phyloP scores from a whole-genome alignment of 176 grass and related monocot species.

The Zoysia japonica region DNA sequence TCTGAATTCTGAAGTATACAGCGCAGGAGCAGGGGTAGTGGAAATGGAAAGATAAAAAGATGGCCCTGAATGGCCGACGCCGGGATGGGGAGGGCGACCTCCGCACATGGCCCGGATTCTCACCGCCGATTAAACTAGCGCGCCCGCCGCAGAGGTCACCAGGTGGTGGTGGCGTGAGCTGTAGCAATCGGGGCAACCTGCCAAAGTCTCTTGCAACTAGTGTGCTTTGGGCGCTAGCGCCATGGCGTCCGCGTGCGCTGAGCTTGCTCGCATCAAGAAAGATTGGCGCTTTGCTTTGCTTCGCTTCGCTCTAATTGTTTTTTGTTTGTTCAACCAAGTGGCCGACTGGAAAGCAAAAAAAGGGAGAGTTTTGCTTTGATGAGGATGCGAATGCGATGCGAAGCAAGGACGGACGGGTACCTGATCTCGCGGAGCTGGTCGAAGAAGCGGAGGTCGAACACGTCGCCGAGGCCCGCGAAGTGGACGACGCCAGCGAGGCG shows the following conservation, averaged over 20 bases:
- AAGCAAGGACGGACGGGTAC: slow-evolving; percentile 41
- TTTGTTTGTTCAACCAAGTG: background rate
- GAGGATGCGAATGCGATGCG: background rate
- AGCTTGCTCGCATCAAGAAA: slow-evolving; percentile 35
- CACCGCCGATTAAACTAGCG: slow-evolving; percentile 47
- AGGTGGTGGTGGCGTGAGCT: slow-evolving; percentile 48
- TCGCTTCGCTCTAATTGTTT: background rate
- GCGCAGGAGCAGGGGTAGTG: background rate
- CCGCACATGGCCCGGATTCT: slow-evolving; percentile 48
- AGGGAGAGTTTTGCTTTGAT: background rate
- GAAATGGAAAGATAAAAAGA: slow-evolving; percentile 28
- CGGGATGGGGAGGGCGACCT: background rate
- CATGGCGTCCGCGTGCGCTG: slow-evolving; percentile 21
- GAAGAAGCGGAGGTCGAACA: slow-evolving; percentile 73
- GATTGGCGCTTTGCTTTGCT: slow-evolving; percentile 21
- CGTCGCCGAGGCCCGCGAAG: slow-evolving; percentile 64
- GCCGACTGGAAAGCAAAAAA: background rate
- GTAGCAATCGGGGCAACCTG: slow-evolving; percentile 37
- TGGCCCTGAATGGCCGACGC: slow-evolving; percentile 38
- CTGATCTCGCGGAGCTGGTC: slow-evolving; percentile 72
- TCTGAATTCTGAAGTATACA: slow-evolving; percentile 27
- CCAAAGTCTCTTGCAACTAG: slow-evolving; percentile 41
- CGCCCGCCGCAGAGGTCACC: slow-evolving; percentile 5
- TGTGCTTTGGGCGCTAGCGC: slow-evolving; percentile 46
- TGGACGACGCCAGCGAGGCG: slow-evolving; percentile 68